A percentile compares a stretch with the other conserved stretches of the same genome.
phyloP scores from a whole-genome alignment of 371 early-diverging fungal genomes.

The Dichotomocladium elegans region DNA sequence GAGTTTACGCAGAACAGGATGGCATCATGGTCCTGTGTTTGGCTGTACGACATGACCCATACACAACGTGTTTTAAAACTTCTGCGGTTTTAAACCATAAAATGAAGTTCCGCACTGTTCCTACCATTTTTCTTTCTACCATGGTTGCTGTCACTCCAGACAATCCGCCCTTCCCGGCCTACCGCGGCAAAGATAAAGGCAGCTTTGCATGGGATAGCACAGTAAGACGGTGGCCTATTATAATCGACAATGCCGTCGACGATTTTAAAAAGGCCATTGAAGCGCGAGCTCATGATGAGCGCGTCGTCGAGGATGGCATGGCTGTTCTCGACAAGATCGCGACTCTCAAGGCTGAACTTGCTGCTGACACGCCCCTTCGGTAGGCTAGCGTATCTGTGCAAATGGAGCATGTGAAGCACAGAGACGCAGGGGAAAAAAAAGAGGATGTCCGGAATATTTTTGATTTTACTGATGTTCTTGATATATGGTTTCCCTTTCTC shows the following conservation, averaged over 20 bases:
- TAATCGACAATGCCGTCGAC: conserved; percentile 70
- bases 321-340: conserved; percentile 56
- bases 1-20: no score
- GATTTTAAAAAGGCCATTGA: conserved; percentile 52
- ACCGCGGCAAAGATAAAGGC: conserved; percentile 56
- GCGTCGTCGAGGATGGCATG: no score
- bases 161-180: conserved; percentile 65
- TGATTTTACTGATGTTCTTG: neutral
- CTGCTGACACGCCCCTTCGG: conserved; percentile 60
- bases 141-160: conserved; percentile 40
- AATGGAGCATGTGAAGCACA: no score
- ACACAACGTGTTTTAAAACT: no score
- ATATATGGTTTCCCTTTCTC: neutral
- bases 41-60: no score
- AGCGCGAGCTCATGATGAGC: conserved; percentile 41
- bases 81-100: no score
- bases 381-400: no score
- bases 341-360: conserved; percentile 65
- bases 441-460: neutral
- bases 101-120: no score
- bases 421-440: no score
- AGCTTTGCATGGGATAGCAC: conserved; percentile 81
- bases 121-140: neutral
- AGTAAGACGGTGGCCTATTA: conserved; percentile 77
- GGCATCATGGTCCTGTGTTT: no score